Base-by-base conservation (phyloP, 2,329 filamentous ascomycete genomes). In the Alternaria gaisen region DNA sequence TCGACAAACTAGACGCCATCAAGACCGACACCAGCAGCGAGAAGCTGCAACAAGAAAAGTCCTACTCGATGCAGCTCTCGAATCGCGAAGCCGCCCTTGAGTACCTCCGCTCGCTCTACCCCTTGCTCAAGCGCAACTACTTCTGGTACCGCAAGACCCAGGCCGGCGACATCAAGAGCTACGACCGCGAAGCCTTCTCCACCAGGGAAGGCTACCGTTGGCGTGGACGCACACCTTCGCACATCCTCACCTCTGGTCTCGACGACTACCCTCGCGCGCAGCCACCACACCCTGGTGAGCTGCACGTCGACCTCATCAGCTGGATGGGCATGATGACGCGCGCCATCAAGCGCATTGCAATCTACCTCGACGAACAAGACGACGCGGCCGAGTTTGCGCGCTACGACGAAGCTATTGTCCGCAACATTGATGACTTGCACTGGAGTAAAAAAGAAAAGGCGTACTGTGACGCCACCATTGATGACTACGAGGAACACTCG, bases 321-420 rank as follows among this genome's bases (percentile, higher is more conserved):
- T 99, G 95, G 95, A 91, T 99, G 81, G 95, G 94, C n/a, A 88
- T 97, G 82, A 97, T 97, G 92, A 90, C 92, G 41, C 89, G 90
- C 66, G 90, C 91, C n/a, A 87, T 99, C 56, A 86, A 88, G 71
- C 91, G 90, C 68, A 91, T 97, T 69, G 92, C 93, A 1, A 82
- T 87, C 46, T 87, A 88, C 26, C 85, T 98, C n/a, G 89, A 87
- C 47, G 86, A 93, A 67, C 80, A 81, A 0, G 93, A 97, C 34
- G 94, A 98, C 68, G 89, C 86, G 0, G 85, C 86, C 22, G 88
- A 91, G 71, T 92, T 94, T 70, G 84, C 83, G 44, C 88, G 87
- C 61, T 91, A 91, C 57, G 86, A 93, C 58, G 87, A 87, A 32
- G 93, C 91, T 14, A 96, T 99, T 63, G 83, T 89, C 58, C 88